These are phyloP conservation scores for Yamadazyma conglobata DNA, from an alignment of 1,139 yeast species.

Conservation along the genomic window DNA sequence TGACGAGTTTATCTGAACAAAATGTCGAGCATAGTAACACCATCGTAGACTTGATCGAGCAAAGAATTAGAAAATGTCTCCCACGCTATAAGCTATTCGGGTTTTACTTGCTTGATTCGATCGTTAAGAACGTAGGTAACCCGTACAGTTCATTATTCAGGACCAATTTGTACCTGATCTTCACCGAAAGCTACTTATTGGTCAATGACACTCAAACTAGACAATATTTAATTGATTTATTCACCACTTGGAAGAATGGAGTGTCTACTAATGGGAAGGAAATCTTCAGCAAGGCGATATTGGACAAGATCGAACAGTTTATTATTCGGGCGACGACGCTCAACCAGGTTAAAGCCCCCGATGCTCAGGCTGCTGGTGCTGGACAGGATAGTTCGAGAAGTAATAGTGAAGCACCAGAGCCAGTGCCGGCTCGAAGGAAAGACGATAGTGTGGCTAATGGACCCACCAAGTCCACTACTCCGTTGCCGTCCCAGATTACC, in stretches of 20 bases:
- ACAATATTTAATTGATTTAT: constrained; percentile 36
- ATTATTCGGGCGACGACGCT: constrained; percentile 37
- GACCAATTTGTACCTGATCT: constrained; percentile 29
- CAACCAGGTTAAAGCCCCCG: constrained; percentile 5
- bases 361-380: background rate
- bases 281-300: constrained; percentile 28
- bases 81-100: constrained; percentile 40
- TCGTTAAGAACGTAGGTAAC: constrained; percentile 42
- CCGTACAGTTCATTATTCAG: constrained; percentile 42
- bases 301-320: constrained; percentile 36
- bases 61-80: constrained; percentile 32
- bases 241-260: constrained; percentile 38
- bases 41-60: constrained; percentile 32
- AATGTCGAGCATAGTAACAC: constrained; percentile 28
- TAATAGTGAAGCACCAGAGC: constrained; percentile 4
- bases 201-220: constrained; percentile 39
- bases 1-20: constrained; percentile 37
- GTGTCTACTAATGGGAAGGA: constrained; percentile 33
- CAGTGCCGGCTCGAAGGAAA: constrained; percentile 3
- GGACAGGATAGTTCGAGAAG: background rate
- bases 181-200: constrained; percentile 37
- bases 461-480: constrained; percentile 1
- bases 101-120: constrained; percentile 41
- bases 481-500: constrained; percentile 3
- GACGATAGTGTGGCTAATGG: background rate